Evolutionary conservation across 352 stramenopile species (phyloP).

Genomic region (Peronospora belbahrii): DNA sequence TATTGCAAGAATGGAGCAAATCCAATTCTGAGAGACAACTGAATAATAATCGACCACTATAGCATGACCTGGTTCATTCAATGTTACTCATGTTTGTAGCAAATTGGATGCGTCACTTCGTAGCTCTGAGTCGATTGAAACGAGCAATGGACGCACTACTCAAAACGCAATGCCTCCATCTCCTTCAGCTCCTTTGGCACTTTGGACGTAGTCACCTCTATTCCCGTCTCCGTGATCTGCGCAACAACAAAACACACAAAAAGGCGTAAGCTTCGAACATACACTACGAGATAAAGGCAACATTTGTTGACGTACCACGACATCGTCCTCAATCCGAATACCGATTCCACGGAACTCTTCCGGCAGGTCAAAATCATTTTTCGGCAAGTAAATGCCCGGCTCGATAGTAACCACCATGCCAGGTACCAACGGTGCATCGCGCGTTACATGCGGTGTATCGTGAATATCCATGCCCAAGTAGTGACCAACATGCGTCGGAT

Average conservation of each 20-base stretch:
- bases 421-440: slow-evolving; percentile 41
- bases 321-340: slow-evolving; percentile 82
- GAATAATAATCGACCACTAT: neutral
- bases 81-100: slow-evolving; percentile 1
- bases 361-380: slow-evolving; percentile 56
- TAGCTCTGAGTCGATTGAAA: slow-evolving; percentile 5
- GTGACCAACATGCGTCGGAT: slow-evolving; percentile 80
- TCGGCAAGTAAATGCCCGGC: slow-evolving; percentile 76
- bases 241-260: slow-evolving; percentile 2
- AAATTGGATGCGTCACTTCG: neutral
- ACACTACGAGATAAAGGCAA: neutral
- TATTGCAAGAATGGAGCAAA: slow-evolving; percentile 44
- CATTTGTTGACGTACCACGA: slow-evolving; percentile 44
- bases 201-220: slow-evolving; percentile 63
- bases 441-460: slow-evolving; percentile 68
- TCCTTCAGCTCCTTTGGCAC: slow-evolving; percentile 64
- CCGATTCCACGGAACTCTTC: slow-evolving; percentile 73
- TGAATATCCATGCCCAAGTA: slow-evolving; percentile 83
- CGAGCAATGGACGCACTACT: slow-evolving; percentile 17
- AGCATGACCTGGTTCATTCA: neutral
- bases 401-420: slow-evolving; percentile 83
- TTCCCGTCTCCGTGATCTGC: slow-evolving; percentile 66
- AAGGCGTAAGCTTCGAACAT: neutral
- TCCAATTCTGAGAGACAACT: slow-evolving; percentile 8
- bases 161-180: slow-evolving; percentile 50